phyloP scores from a whole-genome alignment of 352 stramenopile genomes.

The Pythium rhizo-oryzae region DNA sequence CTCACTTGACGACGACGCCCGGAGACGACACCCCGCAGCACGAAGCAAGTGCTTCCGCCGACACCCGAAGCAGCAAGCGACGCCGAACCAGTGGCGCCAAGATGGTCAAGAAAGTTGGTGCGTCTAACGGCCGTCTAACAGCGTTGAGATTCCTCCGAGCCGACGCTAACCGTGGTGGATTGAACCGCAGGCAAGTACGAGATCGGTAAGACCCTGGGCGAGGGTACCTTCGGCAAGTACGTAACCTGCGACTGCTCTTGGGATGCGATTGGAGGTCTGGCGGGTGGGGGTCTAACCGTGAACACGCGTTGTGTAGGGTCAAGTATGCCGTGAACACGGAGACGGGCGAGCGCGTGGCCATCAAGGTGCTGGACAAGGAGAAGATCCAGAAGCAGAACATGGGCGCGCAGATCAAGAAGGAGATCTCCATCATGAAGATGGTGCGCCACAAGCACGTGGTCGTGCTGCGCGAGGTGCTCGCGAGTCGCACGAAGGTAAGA shows the following conservation, averaged over 20 bases:
- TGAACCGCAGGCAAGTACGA: slow-evolving; percentile 93
- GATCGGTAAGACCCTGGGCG: slow-evolving; percentile 95
- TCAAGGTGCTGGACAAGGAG: slow-evolving; percentile 98
- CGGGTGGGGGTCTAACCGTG: background rate
- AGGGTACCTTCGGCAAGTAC: slow-evolving; percentile 97
- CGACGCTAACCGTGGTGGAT: no score
- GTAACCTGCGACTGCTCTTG: slow-evolving; percentile 25
- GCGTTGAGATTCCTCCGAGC: background rate
- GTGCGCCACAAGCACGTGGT: slow-evolving; percentile 90
- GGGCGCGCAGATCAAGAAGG: slow-evolving; percentile 97
- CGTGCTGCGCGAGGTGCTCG: slow-evolving; percentile 89
- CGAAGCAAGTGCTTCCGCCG: background rate
- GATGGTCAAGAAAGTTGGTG: slow-evolving; percentile 70
- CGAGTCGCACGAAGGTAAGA: slow-evolving; percentile 94
- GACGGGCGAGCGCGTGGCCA: slow-evolving; percentile 94
- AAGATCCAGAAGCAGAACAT: slow-evolving; percentile 99
- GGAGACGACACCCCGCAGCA: background rate
- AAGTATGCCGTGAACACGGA: slow-evolving; percentile 97
- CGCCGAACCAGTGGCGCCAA: slow-evolving; percentile 15
- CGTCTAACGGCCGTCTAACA: slow-evolving; percentile 10
- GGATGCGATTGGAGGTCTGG: background rate
- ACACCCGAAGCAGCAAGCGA: slow-evolving; percentile 20
- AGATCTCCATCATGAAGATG: slow-evolving; percentile 99
- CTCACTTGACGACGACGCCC: slow-evolving; percentile 16
- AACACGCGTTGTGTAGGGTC: slow-evolving; percentile 52